Evolutionary conservation across 2,329 filamentous ascomycete genomes (phyloP).

Genomic region (Colletotrichum lupini): DNA sequence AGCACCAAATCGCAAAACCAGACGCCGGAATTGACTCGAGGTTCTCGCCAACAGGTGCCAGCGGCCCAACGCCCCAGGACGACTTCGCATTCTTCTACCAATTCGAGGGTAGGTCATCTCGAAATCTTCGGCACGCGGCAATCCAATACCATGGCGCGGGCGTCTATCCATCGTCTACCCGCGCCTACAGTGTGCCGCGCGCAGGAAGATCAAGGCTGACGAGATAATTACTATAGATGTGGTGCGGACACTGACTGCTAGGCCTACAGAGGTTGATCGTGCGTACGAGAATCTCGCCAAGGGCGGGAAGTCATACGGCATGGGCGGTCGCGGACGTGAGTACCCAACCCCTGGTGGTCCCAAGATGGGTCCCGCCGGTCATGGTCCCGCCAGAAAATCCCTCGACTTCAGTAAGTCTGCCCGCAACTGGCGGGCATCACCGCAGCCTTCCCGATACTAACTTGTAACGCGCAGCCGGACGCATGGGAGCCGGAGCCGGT

Average conservation of each 20-base stretch:
- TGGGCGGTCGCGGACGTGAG: slow-evolving; percentile 78
- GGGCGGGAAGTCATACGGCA: slow-evolving; percentile 91
- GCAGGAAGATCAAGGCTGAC: slow-evolving; percentile 29
- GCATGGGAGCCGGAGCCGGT: slow-evolving; percentile 65
- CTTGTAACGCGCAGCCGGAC: slow-evolving; percentile 68
- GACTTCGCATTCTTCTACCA: slow-evolving; percentile 88
- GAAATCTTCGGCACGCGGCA: slow-evolving; percentile 21
- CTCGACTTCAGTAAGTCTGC: slow-evolving; percentile 43
- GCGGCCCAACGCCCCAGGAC: slow-evolving; percentile 78
- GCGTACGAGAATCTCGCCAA: slow-evolving; percentile 96
- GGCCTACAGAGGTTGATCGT: slow-evolving; percentile 85
- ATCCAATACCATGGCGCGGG: background rate
- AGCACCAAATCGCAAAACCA: slow-evolving; percentile 24
- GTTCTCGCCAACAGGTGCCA: slow-evolving; percentile 68
- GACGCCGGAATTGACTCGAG: slow-evolving; percentile 32
- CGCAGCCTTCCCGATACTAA: slow-evolving; percentile 39
- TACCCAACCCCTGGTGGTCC: slow-evolving; percentile 71
- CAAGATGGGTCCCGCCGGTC: slow-evolving; percentile 40
- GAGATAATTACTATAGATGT: slow-evolving; percentile 29
- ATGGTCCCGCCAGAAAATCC: slow-evolving; percentile 42
- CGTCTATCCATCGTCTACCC: background rate
- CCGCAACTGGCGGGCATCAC: slow-evolving; percentile 36
- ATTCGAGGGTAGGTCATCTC: slow-evolving; percentile 80
- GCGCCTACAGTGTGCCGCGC: slow-evolving; percentile 5
- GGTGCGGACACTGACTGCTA: slow-evolving; percentile 38